Conservation (phyloP, 495 filamentous ascomycete genomes). For the Amorphotheca resinae region DNA sequence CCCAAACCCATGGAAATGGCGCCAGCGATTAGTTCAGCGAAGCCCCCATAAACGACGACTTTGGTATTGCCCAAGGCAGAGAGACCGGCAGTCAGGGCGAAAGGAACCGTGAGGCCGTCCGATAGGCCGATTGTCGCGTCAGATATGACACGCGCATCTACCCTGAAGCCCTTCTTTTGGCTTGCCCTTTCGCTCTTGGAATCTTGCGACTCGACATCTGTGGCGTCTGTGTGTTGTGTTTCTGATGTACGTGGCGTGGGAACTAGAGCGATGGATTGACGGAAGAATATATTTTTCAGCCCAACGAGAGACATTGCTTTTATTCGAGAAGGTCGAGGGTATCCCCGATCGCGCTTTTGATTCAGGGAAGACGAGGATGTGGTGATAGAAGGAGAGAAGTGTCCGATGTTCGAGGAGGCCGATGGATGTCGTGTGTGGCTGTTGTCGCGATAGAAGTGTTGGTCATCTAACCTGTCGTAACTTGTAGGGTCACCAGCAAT, state of each 20-base stretch:
- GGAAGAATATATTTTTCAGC: constrained; percentile 20
- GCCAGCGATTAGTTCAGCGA: constrained; percentile 55
- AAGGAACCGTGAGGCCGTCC: constrained; percentile 53
- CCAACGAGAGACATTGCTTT: constrained; percentile 17
- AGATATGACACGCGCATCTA: constrained; percentile 40
- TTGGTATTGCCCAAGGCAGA: constrained; percentile 47
- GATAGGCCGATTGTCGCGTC: constrained; percentile 52
- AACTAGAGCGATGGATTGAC: constrained; percentile 7
- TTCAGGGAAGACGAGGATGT: constrained; percentile 1
- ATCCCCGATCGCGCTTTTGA: constrained; percentile 1
- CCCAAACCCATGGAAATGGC: constrained; percentile 61
- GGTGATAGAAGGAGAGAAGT: background rate
- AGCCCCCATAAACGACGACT: constrained; percentile 56
- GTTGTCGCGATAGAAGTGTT: background rate
- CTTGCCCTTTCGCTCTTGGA: constrained; percentile 14
- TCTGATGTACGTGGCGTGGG: background rate
- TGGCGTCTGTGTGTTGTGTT: background rate
- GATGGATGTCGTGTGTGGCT: background rate
- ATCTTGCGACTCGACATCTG: constrained; percentile 17
- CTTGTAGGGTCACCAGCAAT: constrained; percentile 1
- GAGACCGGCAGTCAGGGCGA: constrained; percentile 51
- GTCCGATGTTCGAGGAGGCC: background rate
- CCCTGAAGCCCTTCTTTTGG: constrained; percentile 12
- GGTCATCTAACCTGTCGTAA: constrained; percentile 2
- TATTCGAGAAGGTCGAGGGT: constrained; percentile 6